These are phyloP conservation scores for Cryptosporidium ryanae DNA, from an alignment of 169 alveolate genomes.

Conservation along the genomic window DNA sequence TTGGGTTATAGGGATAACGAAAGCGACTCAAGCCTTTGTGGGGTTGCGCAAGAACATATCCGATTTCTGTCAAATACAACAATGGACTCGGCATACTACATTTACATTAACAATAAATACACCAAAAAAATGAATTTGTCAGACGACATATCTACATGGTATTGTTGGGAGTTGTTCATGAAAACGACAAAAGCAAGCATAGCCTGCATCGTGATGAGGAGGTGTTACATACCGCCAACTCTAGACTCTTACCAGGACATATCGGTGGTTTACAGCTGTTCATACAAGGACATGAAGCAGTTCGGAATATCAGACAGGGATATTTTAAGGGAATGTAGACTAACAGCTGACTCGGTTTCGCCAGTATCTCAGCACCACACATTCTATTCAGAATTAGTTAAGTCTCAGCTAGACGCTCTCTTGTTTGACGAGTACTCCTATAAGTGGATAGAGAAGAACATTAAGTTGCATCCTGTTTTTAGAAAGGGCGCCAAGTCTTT, in stretches of 20 bases:
- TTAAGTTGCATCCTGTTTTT: conserved; percentile 57
- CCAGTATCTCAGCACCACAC: conserved; percentile 72
- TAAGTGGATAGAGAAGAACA: conserved; percentile 50
- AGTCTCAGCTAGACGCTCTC: conserved; percentile 57
- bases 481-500: conserved; percentile 44
- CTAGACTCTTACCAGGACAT: conserved; percentile 69
- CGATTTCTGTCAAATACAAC: conserved; percentile 38
- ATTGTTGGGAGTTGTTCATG: conserved; percentile 61
- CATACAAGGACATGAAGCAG: conserved; percentile 53
- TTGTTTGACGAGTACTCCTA: conserved; percentile 66
- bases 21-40: conserved; percentile 14
- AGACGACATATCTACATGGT: conserved; percentile 70
- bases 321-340: conserved; percentile 54
- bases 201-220: conserved; percentile 58
- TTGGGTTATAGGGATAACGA: background rate
- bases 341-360: conserved; percentile 59
- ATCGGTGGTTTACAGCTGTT: conserved; percentile 41
- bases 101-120: conserved; percentile 33
- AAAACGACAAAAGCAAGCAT: conserved; percentile 41
- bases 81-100: conserved; percentile 8
- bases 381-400: conserved; percentile 36
- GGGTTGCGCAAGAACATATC: conserved; percentile 51
- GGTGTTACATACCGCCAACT: conserved; percentile 67
- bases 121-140: conserved; percentile 65
- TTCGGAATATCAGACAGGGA: conserved; percentile 52